Evolutionary conservation across 2,329 filamentous ascomycete genomes (phyloP).

Genomic region (Cadophora luteo-olivacea): DNA sequence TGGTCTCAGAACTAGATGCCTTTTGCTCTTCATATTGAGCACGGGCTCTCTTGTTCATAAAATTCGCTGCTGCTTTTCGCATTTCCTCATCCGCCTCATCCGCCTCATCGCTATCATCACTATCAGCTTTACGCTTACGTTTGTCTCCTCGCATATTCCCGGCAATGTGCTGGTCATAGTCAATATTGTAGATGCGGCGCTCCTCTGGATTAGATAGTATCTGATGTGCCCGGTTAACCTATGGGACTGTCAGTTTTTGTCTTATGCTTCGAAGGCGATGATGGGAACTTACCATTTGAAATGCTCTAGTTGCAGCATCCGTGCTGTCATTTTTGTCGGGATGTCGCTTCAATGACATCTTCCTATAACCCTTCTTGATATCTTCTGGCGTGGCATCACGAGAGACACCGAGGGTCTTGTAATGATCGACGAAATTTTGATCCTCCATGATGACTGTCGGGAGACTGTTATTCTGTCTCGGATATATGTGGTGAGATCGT

Average conservation of each 20-base stretch:
- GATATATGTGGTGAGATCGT: neutral
- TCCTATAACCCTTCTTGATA: neutral
- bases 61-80: neutral
- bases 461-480: neutral
- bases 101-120: neutral
- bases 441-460: neutral
- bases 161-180: neutral
- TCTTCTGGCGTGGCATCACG: neutral
- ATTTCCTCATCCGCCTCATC: neutral
- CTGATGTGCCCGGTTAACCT: neutral
- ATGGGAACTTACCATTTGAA: neutral
- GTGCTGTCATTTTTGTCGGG: neutral
- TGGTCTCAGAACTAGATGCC: neutral
- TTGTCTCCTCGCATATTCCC: neutral
- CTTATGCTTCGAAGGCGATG: neutral
- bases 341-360: neutral
- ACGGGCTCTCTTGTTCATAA: neutral
- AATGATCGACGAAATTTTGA: neutral
- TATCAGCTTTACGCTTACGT: neutral
- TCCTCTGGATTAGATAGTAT: neutral
- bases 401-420: slow-evolving; percentile 1
- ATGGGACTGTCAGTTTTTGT: neutral
- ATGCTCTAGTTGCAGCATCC: neutral
- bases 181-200: neutral
- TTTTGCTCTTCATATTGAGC: neutral